phyloP scores from a whole-genome alignment of 176 grass and related monocot genomes.

The Carex cristatella region DNA sequence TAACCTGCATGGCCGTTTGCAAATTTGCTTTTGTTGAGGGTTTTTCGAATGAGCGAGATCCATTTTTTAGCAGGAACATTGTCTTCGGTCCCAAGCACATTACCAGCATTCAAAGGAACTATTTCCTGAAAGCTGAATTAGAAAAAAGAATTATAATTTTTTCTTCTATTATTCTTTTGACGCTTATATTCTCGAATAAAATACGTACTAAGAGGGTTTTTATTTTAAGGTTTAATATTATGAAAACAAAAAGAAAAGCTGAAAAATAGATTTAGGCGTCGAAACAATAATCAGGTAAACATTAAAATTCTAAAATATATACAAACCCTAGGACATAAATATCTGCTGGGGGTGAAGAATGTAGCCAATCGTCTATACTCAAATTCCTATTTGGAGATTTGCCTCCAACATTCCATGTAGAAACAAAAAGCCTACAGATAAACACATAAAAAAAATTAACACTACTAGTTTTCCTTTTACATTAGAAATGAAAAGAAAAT shows the following conservation, averaged over 20 bases:
- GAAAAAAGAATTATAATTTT: neutral
- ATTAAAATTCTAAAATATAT: neutral
- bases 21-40: conserved; percentile 64
- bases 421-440: conserved; percentile 65
- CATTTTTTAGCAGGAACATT: conserved; percentile 84
- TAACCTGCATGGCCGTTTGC: conserved; percentile 34
- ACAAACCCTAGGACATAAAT: conserved; percentile 85
- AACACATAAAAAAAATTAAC: neutral
- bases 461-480: neutral
- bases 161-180: neutral
- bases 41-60: conserved; percentile 75
- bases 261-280: neutral
- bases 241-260: neutral
- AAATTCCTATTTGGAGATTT: conserved; percentile 76
- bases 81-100: conserved; percentile 91
- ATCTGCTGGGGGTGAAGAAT: conserved; percentile 86
- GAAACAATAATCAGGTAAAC: neutral
- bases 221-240: neutral
- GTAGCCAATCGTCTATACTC: conserved; percentile 92
- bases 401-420: conserved; percentile 95
- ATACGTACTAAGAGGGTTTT: neutral
- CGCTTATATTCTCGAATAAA: neutral
- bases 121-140: conserved; percentile 88
- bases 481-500: neutral
- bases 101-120: conserved; percentile 96